phyloP scores from a whole-genome alignment of 2,329 filamentous ascomycete genomes.

The Dryadomyces sulphureus region DNA sequence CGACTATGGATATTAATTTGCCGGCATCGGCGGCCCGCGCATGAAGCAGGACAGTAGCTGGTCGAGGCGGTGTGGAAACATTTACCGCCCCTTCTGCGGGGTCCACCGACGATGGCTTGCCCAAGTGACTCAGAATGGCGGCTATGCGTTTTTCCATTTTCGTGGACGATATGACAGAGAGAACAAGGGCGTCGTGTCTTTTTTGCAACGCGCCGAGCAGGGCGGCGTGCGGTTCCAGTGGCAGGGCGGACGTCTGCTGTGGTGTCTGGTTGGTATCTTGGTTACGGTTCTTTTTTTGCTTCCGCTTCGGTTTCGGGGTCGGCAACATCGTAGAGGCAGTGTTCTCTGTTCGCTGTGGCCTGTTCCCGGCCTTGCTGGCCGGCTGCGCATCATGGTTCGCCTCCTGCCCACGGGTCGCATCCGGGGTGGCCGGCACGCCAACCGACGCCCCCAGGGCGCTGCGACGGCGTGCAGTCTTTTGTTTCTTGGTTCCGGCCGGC shows the following conservation, averaged over 20 bases:
- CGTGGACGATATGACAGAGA: slow-evolving; percentile 44
- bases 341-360: no score
- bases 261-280: slow-evolving; percentile 11
- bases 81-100: neutral
- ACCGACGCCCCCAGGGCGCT: no score
- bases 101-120: slow-evolving; percentile 12
- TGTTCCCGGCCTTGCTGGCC: no score
- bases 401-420: no score
- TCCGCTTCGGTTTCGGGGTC: neutral
- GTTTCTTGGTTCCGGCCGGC: slow-evolving; percentile 2
- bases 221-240: slow-evolving; percentile 23
- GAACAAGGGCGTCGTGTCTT: slow-evolving; percentile 33
- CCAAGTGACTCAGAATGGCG: slow-evolving; percentile 29
- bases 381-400: no score
- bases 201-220: slow-evolving; percentile 27
- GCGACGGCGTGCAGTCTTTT: neutral
- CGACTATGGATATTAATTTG: slow-evolving; percentile 55
- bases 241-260: slow-evolving; percentile 13
- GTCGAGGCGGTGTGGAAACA: slow-evolving; percentile 1
- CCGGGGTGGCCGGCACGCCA: no score
- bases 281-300: slow-evolving; percentile 8
- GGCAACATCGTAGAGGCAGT: no score
- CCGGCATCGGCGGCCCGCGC: slow-evolving; percentile 35
- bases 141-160: slow-evolving; percentile 41
- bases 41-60: slow-evolving; percentile 31